phyloP scores from a whole-genome alignment of 768 basidiomycete genomes.

The Rhizopogon vinicolor region DNA sequence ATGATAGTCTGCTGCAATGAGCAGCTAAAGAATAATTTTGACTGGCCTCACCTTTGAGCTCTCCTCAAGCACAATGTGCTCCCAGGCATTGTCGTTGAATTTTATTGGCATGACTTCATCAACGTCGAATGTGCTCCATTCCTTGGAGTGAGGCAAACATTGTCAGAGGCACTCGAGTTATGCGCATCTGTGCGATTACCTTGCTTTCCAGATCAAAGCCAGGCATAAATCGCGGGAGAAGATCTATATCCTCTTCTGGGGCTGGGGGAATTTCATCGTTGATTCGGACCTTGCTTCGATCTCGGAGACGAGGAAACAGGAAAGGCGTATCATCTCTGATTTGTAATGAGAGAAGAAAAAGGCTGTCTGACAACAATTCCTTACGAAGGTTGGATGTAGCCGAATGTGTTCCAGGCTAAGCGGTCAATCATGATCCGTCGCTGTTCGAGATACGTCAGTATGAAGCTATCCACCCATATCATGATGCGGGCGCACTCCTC shows the following conservation, averaged over 20 bases:
- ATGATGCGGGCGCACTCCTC: background rate
- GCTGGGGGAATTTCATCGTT: background rate
- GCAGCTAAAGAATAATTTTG: background rate
- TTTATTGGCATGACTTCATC: background rate
- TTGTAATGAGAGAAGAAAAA: background rate
- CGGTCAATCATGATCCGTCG: conserved; percentile 1
- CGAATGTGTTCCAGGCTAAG: background rate
- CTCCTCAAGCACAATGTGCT: conserved; percentile 1
- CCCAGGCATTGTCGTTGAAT: conserved; percentile 2
- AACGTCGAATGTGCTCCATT: background rate
- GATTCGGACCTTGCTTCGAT: background rate
- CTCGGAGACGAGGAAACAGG: background rate
- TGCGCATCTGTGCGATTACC: background rate
- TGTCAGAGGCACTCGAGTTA: background rate
- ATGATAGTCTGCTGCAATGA: background rate
- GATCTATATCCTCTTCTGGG: background rate
- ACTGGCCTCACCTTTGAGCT: background rate
- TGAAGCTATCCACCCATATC: background rate
- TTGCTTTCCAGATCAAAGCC: conserved; percentile 1
- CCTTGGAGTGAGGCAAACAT: background rate
- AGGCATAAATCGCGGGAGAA: background rate
- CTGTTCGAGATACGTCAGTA: background rate
- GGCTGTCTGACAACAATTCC: background rate
- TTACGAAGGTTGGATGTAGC: background rate
- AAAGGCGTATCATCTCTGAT: background rate